Conservation (phyloP, 2,329 filamentous ascomycete species). For the Magnaporthiopsis poae region DNA sequence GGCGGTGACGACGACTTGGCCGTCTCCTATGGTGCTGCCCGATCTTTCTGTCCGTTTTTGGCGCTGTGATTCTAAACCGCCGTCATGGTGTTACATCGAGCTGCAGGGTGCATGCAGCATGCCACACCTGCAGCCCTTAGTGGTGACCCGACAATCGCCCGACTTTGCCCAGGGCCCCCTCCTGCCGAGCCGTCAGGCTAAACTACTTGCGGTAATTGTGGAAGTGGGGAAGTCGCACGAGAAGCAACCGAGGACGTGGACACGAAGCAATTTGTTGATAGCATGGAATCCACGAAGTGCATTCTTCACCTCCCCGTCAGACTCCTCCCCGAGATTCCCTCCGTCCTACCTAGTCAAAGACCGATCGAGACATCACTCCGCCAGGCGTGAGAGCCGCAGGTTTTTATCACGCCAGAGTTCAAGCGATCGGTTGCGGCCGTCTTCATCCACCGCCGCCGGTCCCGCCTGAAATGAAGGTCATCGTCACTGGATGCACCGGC, state of each 20-base stretch:
- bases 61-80: background rate
- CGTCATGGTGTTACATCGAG: background rate
- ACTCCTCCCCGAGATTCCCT: background rate
- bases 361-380: too few species aligned
- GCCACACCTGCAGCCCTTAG: background rate
- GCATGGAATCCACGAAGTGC: background rate
- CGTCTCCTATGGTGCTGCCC: too few species aligned
- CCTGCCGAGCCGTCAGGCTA: background rate
- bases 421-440: background rate
- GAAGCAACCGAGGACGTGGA: background rate
- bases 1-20: background rate
- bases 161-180: background rate
- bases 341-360: too few species aligned
- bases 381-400: too few species aligned
- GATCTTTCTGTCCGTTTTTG: background rate
- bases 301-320: background rate
- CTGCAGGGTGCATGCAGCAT: background rate
- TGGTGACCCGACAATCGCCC: background rate
- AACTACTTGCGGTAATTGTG: background rate
- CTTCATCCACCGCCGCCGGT: background rate
- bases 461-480: slow-evolving; percentile 41
- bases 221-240: background rate
- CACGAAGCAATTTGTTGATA: background rate
- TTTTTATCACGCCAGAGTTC: background rate
- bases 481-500: slow-evolving; percentile 50